Base-by-base conservation (phyloP, 768 basidiomycete genomes). In the Terana coerulea region DNA sequence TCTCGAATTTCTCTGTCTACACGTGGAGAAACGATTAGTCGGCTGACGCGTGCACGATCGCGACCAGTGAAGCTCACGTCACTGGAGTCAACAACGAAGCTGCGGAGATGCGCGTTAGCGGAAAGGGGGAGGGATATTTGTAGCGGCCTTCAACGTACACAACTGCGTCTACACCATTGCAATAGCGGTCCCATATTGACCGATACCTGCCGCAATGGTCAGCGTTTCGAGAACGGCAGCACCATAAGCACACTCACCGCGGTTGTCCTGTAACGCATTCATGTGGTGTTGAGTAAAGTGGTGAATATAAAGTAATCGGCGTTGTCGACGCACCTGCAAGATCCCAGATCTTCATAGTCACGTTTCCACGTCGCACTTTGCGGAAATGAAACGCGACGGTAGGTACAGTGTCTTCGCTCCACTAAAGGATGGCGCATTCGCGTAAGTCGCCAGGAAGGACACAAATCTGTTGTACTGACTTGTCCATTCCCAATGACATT, bases 381-480 rank as follows among this genome's bases (percentile, higher is more conserved):
- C 90, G 78, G 61, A 93, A 84, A 60, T 93, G 94, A 74, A 93
- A 97, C 6, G 93, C 91, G 19, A 97, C 88, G 1, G 94, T 97
- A 0, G 94, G 94, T 0, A 93, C 93, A n/a, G 94, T 91, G 49
- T 95, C 94, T 72, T 95, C 91, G 53, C 88, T 91, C 88, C 91
- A 97, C 83, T 95, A 68, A 7, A 10, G 28, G n/a, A n/a, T 47
- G 30, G 29, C 11, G 43, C 12, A 10, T 22, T 33, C n/a, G 17
- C 12, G 26, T 5, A 35, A 11, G 25, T 26, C 15, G 28, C 28
- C 37, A 39, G 33, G n/a, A 3, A 44, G 43, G 11, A 14, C 17
- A 11, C 5, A 5, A 14, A 39, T 10, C 17, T 39, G 5, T 44
- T 47, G 44, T 12, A 50, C 61, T 26, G 42, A 84, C 88, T 73